Conservation (phyloP, 257 asterid genomes). For the Plectranthus barbatus region DNA sequence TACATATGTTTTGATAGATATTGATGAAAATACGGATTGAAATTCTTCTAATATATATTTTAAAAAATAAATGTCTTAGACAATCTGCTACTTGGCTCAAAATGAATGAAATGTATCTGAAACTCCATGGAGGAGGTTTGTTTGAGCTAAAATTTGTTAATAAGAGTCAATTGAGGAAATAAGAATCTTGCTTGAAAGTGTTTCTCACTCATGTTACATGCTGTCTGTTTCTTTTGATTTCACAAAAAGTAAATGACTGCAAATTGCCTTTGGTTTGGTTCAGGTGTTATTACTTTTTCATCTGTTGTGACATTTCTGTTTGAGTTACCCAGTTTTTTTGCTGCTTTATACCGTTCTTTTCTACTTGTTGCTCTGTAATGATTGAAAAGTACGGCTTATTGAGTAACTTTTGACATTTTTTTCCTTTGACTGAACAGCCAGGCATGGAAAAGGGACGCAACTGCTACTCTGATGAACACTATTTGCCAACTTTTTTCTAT, state of each 20-base stretch:
- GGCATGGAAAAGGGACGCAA: constrained; percentile 43
- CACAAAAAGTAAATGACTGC: neutral
- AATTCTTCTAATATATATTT: neutral
- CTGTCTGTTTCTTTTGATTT: neutral
- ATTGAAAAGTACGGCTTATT: neutral
- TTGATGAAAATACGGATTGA: neutral
- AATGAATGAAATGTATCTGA: neutral
- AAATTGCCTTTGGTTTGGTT: neutral
- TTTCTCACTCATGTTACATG: neutral
- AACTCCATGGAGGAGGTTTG: neutral
- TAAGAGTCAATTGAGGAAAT: neutral
- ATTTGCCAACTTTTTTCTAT: constrained; percentile 79
- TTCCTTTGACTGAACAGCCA: constrained; percentile 24
- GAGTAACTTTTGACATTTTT: constrained; percentile 15
- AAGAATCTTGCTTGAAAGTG: neutral
- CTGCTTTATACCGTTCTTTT: neutral
- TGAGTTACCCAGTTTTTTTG: neutral
- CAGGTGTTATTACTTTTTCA: neutral
- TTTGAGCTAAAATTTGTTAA: neutral
- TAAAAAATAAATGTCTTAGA: neutral
- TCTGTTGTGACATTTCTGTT: neutral
- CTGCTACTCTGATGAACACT: constrained; percentile 97
- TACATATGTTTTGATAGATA: no score
- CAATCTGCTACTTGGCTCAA: neutral
- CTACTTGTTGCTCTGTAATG: neutral